Evolutionary conservation across 1,284 basidiomycete genomes (phyloP).

Genomic region (Tilletia setariae): DNA sequence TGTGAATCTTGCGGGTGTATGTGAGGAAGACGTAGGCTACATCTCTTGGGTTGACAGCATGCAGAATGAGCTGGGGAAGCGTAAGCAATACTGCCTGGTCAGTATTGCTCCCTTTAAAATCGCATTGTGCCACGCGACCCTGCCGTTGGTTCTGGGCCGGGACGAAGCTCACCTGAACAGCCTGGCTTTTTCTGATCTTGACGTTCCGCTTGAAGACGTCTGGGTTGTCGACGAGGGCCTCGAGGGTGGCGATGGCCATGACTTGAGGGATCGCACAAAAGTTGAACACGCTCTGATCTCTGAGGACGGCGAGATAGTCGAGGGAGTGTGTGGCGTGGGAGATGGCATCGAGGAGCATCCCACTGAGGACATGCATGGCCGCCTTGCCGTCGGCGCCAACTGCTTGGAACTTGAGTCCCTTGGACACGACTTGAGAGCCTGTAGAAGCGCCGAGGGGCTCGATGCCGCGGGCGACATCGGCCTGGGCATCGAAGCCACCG

Average conservation of each 20-base stretch:
- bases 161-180: constrained; percentile 64
- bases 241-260: constrained; percentile 94
- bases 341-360: constrained; percentile 86
- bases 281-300: constrained; percentile 89
- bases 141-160: constrained; percentile 34
- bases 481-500: constrained; percentile 34
- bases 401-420: constrained; percentile 39
- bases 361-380: constrained; percentile 59
- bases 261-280: constrained; percentile 93
- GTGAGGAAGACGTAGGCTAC: constrained; percentile 84
- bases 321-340: constrained; percentile 78
- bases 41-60: constrained; percentile 84
- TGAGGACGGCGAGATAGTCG: constrained; percentile 83
- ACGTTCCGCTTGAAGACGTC: constrained; percentile 84
- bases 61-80: constrained; percentile 72
- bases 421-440: constrained; percentile 38
- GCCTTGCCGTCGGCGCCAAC: constrained; percentile 38
- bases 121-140: not conserved
- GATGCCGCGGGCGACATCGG: constrained; percentile 45
- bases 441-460: constrained; percentile 31
- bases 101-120: not conserved
- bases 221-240: constrained; percentile 88
- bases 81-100: not conserved
- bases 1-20: constrained; percentile 77
- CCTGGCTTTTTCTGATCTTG: constrained; percentile 90